phyloP scores from a whole-genome alignment of 345 rosid species.

The Cardiospermum halicacabum region DNA sequence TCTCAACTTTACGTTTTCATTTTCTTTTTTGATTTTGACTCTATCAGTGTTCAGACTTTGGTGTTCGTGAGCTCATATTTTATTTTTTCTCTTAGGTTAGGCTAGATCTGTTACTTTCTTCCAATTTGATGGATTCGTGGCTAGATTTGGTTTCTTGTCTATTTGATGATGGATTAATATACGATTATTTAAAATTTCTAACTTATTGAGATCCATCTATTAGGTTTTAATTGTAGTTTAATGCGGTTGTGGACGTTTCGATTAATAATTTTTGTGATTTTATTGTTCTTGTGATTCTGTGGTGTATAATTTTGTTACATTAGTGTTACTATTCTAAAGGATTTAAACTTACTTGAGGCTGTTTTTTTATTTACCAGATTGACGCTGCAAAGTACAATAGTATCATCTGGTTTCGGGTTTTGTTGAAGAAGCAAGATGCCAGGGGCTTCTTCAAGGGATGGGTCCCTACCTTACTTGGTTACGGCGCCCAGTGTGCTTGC shows the following conservation, averaged over 20 bases:
- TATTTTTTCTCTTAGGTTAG: no score
- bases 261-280: neutral
- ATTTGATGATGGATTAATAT: neutral
- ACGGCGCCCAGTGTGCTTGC: slow-evolving; percentile 99
- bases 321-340: neutral
- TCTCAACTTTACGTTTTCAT: no score
- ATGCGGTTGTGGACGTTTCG: neutral
- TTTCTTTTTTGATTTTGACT: no score
- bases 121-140: neutral
- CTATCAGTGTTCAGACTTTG: no score
- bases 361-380: slow-evolving; percentile 49
- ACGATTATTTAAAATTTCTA: no score
- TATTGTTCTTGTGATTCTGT: neutral
- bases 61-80: no score
- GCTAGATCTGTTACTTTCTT: neutral
- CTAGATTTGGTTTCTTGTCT: neutral
- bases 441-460: slow-evolving; percentile 98
- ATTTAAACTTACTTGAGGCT: slow-evolving; percentile 3
- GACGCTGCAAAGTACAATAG: slow-evolving; percentile 94
- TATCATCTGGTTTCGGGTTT: slow-evolving; percentile 88
- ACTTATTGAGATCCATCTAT: no score
- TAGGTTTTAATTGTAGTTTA: neutral
- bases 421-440: slow-evolving; percentile 82
- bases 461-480: slow-evolving; percentile 96
- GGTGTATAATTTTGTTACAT: no score